phyloP scores from a whole-genome alignment of 352 stramenopile species.

The Globisporangium uncinulatum region DNA sequence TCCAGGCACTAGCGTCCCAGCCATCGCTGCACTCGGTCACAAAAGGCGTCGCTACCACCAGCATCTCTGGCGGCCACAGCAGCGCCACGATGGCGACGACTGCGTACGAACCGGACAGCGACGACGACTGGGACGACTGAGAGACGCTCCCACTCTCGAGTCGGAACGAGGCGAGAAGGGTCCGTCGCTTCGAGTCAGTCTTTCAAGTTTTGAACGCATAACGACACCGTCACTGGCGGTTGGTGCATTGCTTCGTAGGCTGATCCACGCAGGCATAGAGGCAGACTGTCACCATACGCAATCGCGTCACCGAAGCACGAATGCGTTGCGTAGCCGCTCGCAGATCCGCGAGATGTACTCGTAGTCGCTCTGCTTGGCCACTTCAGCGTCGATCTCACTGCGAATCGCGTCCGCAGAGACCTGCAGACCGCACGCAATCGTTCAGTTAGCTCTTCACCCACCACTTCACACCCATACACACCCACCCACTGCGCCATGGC shows the following conservation, averaged over 20 bases:
- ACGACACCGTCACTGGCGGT: not conserved
- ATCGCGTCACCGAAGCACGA: constrained; percentile 24
- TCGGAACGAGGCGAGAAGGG: constrained; percentile 8
- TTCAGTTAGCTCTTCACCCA: not conserved
- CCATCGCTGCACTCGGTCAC: constrained; percentile 62
- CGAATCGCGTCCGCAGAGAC: constrained; percentile 38
- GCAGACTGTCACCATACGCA: constrained; percentile 4
- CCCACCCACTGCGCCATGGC: not conserved
- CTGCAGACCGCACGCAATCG: constrained; percentile 21
- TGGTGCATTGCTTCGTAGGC: not conserved
- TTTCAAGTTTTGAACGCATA: constrained; percentile 2
- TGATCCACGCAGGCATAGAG: not conserved
- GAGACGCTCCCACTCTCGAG: no score
- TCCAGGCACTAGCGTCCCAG: constrained; percentile 55
- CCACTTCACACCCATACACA: not conserved
- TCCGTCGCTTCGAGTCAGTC: not conserved
- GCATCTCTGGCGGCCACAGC: not conserved
- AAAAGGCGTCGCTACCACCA: constrained; percentile 15
- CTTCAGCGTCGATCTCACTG: constrained; percentile 34
- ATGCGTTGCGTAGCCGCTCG: constrained; percentile 34
- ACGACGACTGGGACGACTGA: constrained; percentile 84
- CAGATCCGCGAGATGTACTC: constrained; percentile 61
- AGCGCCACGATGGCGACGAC: constrained; percentile 6
- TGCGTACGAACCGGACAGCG: constrained; percentile 42
- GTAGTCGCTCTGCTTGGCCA: constrained; percentile 27